phyloP scores from a whole-genome alignment of 2,329 filamentous ascomycete species.

The Neodidymelliopsis sp. region DNA sequence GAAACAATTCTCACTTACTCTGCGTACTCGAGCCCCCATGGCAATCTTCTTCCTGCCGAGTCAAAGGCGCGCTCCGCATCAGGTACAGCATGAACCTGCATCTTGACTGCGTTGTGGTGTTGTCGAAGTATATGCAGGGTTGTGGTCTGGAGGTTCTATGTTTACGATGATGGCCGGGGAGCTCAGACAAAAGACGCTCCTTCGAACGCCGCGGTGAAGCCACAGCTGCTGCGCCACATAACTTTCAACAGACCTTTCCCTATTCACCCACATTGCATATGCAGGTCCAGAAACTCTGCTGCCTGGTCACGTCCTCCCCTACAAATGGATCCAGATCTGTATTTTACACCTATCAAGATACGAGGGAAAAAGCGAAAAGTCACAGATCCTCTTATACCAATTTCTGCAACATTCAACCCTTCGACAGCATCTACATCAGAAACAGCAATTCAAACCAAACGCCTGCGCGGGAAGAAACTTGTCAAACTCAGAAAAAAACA shows the following conservation, averaged over 20 bases:
- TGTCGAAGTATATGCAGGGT: conserved; percentile 14
- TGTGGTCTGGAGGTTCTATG: conserved; percentile 8
- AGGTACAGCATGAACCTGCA: conserved; percentile 72
- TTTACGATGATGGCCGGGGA: conserved; percentile 30
- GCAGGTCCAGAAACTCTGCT: conserved; percentile 27
- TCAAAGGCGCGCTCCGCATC: conserved; percentile 68
- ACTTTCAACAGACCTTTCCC: conserved; percentile 25
- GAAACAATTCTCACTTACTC: conserved; percentile 56
- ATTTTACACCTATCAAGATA: conserved; percentile 44
- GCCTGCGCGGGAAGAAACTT: conserved; percentile 14
- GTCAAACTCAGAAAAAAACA: conserved; percentile 25
- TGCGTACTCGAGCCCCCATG: conserved; percentile 70
- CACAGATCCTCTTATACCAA: conserved; percentile 8
- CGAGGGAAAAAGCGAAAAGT: conserved; percentile 45
- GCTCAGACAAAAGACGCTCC: conserved; percentile 31
- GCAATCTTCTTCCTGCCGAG: conserved; percentile 64
- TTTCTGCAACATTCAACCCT: conserved; percentile 7
- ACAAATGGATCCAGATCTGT: conserved; percentile 43
- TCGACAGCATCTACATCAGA: conserved; percentile 12
- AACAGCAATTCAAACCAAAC: conserved; percentile 11
- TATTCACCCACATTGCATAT: conserved; percentile 27
- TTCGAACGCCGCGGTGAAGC: conserved; percentile 19
- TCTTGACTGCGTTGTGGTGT: conserved; percentile 43
- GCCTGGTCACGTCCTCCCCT: conserved; percentile 29
- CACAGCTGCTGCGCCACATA: conserved; percentile 30